Evolutionary conservation across 495 filamentous ascomycete species (phyloP), one percentile per base, ranked within the genome.

Genomic region (Massariosphaeria phaeospora): DNA sequence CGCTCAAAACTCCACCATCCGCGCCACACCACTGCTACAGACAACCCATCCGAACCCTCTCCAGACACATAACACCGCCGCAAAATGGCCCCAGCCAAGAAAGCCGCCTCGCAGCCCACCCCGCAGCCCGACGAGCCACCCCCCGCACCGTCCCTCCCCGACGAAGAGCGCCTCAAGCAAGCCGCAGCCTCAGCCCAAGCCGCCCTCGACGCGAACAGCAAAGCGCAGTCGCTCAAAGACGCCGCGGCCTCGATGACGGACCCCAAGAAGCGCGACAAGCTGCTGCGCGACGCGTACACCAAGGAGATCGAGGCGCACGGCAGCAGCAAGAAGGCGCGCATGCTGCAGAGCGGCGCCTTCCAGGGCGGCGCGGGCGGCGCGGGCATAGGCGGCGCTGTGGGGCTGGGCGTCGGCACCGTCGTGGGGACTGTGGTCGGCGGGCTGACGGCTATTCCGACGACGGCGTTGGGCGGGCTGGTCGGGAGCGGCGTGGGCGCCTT

Each of bases 301-400:
- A 59, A 59, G 27, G 55, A 59, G 20, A 23, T 47, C 2, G 55
- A 59, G 18, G 55, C 55, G 1, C 55, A 59, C 34, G 55, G 55
- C 3, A 48, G 23, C 29, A 59, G 55, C 55, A 59, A 53, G 41
- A 59, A 59, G 26, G 55, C 55, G 26, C 39, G 55, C 7, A 59
- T 59, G 48, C 48, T 59, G 40, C 24, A n/a, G 13, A 59, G 55
- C 41, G 55, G 55, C 23, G 48, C 55, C 8, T 59, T 59, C 24
- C 55, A 59, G 35, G 55, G 55, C 7, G 47, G 30, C 7, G 24
- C 39, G 17, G 55, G 55, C n/a, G 55, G 55, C 6, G 55, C 42
- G 2, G 55, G 55, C 11, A 59, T 59, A 15, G 55, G 55, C 13
- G 48, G 40, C n/a, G 41, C 48, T 1, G 48, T 59, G 15, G 35